Evolutionary conservation across 768 basidiomycete species (phyloP).

Genomic region (Boletus rufocinnamomeus): DNA sequence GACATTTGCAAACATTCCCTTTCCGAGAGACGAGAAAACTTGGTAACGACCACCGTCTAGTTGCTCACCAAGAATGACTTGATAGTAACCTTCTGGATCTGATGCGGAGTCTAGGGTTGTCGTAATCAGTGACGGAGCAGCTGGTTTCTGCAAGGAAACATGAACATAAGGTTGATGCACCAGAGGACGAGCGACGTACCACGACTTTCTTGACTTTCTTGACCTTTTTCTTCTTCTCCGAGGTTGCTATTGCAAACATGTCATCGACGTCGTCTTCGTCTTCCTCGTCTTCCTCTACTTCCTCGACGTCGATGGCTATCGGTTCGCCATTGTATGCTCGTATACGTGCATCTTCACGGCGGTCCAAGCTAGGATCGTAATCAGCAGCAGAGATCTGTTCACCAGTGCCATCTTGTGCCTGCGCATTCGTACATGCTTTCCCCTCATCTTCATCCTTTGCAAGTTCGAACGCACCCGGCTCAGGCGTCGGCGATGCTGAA

Average conservation of each 20-base stretch:
- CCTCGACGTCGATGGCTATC: constrained; percentile 45
- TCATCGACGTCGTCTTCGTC: constrained; percentile 88
- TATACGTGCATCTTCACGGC: constrained; percentile 79
- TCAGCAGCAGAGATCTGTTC: constrained; percentile 90
- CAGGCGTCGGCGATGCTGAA: constrained; percentile 60
- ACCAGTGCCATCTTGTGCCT: constrained; percentile 46
- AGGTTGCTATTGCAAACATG: constrained; percentile 79
- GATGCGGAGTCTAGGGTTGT: constrained; percentile 88
- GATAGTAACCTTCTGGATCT: constrained; percentile 95
- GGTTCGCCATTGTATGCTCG: constrained; percentile 49
- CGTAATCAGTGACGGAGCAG: constrained; percentile 65
- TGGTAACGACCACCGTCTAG: constrained; percentile 92
- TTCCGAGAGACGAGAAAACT: constrained; percentile 92
- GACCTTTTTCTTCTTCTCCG: constrained; percentile 51
- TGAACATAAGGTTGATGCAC: constrained; percentile 1
- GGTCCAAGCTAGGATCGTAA: constrained; percentile 84
- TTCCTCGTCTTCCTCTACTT: constrained; percentile 59
- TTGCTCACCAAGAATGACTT: constrained; percentile 90
- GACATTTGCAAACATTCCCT: constrained; percentile 99
- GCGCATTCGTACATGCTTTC: constrained; percentile 46
- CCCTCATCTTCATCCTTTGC: constrained; percentile 64
- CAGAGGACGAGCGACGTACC: constrained; percentile 38
- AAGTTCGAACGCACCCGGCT: constrained; percentile 61
- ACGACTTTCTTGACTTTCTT: constrained; percentile 61
- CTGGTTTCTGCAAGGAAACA: constrained; percentile 40